phyloP scores from a whole-genome alignment of 345 rosid species.

The Euclidium syriacum region DNA sequence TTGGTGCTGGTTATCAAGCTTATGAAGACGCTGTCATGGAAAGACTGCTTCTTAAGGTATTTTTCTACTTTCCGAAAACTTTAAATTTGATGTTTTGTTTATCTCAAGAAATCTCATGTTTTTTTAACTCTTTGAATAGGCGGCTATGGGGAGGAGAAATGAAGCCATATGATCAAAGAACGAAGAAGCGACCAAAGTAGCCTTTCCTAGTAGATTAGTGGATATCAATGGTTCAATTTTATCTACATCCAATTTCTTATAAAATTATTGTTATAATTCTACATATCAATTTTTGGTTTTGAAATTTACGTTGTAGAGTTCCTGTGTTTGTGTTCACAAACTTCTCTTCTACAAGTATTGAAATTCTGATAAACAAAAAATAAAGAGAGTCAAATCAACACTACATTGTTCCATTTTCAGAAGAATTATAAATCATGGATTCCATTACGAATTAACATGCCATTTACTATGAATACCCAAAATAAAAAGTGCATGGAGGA shows the following conservation, averaged over 20 bases:
- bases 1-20: conserved; percentile 74
- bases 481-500: too few relatives aligned
- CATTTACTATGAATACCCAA: too few relatives aligned
- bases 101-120: not conserved
- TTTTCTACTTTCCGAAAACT: not conserved
- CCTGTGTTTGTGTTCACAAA: not conserved
- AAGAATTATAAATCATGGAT: not conserved
- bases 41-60: conserved; percentile 65
- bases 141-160: conserved; percentile 30
- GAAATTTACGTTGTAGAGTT: not conserved
- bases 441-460: not conserved
- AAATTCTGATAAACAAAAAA: too few relatives aligned
- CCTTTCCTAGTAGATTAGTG: not conserved
- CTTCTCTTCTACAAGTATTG: too few relatives aligned
- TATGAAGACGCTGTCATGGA: conserved; percentile 66
- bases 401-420: not conserved
- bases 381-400: too few relatives aligned
- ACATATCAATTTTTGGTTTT: not conserved
- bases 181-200: not conserved
- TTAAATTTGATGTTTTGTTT: not conserved
- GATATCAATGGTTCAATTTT: too few relatives aligned
- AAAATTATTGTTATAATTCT: not conserved
- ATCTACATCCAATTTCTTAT: not conserved
- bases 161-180: not conserved
- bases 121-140: conserved; percentile 14